Conservation (phyloP, 768 basidiomycete species). For the Lyophyllum semitale region DNA sequence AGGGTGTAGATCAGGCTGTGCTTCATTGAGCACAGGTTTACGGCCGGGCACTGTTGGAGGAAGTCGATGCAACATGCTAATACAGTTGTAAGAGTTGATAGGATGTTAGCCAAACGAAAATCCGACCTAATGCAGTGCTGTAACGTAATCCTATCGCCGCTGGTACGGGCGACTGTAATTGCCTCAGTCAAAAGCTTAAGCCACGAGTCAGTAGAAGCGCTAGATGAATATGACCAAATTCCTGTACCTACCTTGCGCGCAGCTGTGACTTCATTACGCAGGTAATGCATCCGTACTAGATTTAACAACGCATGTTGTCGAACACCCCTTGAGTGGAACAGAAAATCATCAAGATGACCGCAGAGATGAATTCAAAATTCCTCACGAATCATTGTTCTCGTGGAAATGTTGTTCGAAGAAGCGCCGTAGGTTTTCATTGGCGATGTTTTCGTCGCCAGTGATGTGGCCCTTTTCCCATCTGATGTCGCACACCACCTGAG, state of each 20-base stretch:
- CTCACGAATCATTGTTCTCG: constrained; percentile 78
- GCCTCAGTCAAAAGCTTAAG: constrained; percentile 73
- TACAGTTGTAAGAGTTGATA: constrained; percentile 1
- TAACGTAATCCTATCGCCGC: constrained; percentile 68
- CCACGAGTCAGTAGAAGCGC: neutral
- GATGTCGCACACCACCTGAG: neutral
- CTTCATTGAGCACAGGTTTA: constrained; percentile 63
- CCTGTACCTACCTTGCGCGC: constrained; percentile 56
- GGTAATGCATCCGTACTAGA: constrained; percentile 76
- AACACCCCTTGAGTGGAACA: constrained; percentile 51
- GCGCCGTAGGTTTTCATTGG: constrained; percentile 68
- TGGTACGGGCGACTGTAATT: constrained; percentile 73
- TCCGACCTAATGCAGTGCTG: constrained; percentile 78
- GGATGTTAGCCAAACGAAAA: neutral
- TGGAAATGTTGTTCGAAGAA: constrained; percentile 90
- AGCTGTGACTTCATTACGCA: constrained; percentile 65
- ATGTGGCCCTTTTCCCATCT: constrained; percentile 72
- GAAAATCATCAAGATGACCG: neutral
- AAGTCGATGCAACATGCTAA: constrained; percentile 72
- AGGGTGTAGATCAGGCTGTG: constrained; percentile 76
- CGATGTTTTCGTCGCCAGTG: constrained; percentile 68
- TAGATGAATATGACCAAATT: neutral
- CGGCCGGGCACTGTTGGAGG: constrained; percentile 49
- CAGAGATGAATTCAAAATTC: constrained; percentile 7
- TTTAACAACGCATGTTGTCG: constrained; percentile 82